These are phyloP conservation scores for Fraxinus americana DNA, from an alignment of 257 asterid genomes.

Conservation along the genomic window DNA sequence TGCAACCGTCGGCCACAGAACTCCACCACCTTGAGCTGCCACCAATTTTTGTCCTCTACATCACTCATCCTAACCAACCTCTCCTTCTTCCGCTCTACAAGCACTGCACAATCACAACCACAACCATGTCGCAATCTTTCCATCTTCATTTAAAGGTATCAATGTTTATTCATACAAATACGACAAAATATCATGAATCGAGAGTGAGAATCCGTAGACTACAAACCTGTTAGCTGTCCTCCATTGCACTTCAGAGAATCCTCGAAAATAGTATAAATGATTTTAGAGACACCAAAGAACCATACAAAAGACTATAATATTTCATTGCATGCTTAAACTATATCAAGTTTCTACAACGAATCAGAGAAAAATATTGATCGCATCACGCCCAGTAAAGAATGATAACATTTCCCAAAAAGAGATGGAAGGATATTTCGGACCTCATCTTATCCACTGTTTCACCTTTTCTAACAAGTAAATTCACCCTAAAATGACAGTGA, in stretches of 20 bases:
- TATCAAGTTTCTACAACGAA: neutral
- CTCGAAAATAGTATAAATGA: neutral
- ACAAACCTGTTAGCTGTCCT: neutral
- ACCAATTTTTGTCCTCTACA: too few species aligned
- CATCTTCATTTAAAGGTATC: too few species aligned
- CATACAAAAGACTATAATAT: neutral
- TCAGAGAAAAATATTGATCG: neutral
- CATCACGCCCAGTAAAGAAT: neutral
- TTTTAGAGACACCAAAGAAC: neutral
- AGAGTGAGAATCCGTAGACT: too few species aligned
- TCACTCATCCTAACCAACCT: too few species aligned
- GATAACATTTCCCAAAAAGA: constrained; percentile 29
- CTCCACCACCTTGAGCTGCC: too few species aligned
- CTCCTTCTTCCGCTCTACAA: too few species aligned
- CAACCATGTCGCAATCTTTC: too few species aligned
- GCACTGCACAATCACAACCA: too few species aligned
- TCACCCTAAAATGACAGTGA: constrained; percentile 27
- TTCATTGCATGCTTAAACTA: neutral
- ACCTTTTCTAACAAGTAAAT: constrained; percentile 17
- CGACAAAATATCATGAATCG: too few species aligned
- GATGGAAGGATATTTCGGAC: neutral
- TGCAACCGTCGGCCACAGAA: too few species aligned
- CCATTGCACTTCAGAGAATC: neutral
- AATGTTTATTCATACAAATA: too few species aligned
- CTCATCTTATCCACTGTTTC: neutral